A percentile compares a stretch with the other conserved stretches of the same genome.
Evolutionary conservation across 805 yeast genomes (phyloP).

Genomic region (Spathaspora arborariae): DNA sequence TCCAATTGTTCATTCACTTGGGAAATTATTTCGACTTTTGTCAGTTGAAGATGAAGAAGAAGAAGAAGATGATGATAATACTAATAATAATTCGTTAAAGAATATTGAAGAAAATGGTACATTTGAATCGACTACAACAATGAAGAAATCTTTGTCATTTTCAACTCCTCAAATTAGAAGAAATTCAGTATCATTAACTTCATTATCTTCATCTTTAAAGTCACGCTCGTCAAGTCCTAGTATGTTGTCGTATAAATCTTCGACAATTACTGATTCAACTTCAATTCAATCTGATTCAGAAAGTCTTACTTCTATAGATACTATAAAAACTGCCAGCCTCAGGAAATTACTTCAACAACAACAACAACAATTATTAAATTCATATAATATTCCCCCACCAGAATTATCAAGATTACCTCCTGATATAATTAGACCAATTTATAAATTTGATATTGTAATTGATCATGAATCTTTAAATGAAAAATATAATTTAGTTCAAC

Average conservation of each 20-base stretch:
- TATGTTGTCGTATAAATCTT: constrained; percentile 32
- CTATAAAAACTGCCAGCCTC: constrained; percentile 2
- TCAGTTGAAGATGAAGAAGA: constrained; percentile 35
- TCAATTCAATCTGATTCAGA: constrained; percentile 32
- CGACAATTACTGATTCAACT: constrained; percentile 32
- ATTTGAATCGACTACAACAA: background rate
- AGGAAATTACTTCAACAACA: constrained; percentile 4
- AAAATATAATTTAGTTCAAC: constrained; percentile 20
- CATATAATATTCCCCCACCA: constrained; percentile 22
- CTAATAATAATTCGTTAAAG: constrained; percentile 3
- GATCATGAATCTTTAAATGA: constrained; percentile 40
- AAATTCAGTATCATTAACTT: constrained; percentile 33
- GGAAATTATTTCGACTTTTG: constrained; percentile 33
- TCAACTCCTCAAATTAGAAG: constrained; percentile 11
- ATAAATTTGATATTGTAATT: constrained; percentile 43
- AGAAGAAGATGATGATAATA: too few species aligned
- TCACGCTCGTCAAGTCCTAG: constrained; percentile 38
- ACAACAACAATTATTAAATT: background rate
- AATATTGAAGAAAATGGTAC: constrained; percentile 3
- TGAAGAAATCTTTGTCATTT: background rate
- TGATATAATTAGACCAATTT: constrained; percentile 42
- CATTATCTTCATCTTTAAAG: constrained; percentile 29
- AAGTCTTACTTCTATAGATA: constrained; percentile 7
- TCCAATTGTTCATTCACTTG: constrained; percentile 30
- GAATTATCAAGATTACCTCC: constrained; percentile 41